Evolutionary conservation across 2,329 filamentous ascomycete species (phyloP).

Genomic region (Ophiostoma triangulosporum): DNA sequence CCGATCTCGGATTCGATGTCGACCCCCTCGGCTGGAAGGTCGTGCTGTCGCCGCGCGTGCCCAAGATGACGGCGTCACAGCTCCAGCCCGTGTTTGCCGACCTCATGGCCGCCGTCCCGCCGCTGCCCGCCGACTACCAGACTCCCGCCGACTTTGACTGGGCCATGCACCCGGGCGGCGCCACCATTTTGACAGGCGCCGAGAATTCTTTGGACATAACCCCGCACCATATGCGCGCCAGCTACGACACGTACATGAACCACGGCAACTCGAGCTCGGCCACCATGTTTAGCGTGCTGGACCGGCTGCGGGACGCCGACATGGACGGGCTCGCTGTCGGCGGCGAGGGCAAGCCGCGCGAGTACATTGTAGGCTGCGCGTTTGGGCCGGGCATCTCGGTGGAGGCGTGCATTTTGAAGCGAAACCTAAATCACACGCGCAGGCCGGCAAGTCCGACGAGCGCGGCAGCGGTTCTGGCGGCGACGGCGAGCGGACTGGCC

Average conservation of each 20-base stretch:
- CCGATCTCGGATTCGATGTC: slow-evolving; percentile 52
- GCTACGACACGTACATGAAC: slow-evolving; percentile 53
- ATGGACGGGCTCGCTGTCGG: slow-evolving; percentile 43
- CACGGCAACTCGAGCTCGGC: slow-evolving; percentile 58
- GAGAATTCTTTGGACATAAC: slow-evolving; percentile 43
- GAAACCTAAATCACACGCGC: slow-evolving; percentile 26
- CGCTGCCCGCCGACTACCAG: slow-evolving; percentile 27
- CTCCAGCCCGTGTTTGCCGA: slow-evolving; percentile 41
- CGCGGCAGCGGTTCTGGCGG: too few species aligned
- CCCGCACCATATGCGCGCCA: slow-evolving; percentile 53
- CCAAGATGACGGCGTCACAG: slow-evolving; percentile 37
- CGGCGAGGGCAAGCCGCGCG: slow-evolving; percentile 29
- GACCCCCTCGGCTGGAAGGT: slow-evolving; percentile 54
- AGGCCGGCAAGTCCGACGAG: slow-evolving; percentile 40
- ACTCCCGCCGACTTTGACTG: slow-evolving; percentile 51
- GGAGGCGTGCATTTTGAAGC: slow-evolving; percentile 53
- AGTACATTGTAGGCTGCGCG: slow-evolving; percentile 52
- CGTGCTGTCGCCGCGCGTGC: slow-evolving; percentile 47
- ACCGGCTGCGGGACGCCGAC: slow-evolving; percentile 43
- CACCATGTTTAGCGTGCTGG: slow-evolving; percentile 54
- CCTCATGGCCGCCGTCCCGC: slow-evolving; percentile 35
- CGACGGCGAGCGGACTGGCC: slow-evolving; percentile 27
- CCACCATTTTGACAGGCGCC: slow-evolving; percentile 51
- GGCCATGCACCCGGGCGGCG: slow-evolving; percentile 59
- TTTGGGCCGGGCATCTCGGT: slow-evolving; percentile 58